Evolutionary conservation across 805 yeast genomes (phyloP).

Genomic region (Maudiozyma pseudohumilis): DNA sequence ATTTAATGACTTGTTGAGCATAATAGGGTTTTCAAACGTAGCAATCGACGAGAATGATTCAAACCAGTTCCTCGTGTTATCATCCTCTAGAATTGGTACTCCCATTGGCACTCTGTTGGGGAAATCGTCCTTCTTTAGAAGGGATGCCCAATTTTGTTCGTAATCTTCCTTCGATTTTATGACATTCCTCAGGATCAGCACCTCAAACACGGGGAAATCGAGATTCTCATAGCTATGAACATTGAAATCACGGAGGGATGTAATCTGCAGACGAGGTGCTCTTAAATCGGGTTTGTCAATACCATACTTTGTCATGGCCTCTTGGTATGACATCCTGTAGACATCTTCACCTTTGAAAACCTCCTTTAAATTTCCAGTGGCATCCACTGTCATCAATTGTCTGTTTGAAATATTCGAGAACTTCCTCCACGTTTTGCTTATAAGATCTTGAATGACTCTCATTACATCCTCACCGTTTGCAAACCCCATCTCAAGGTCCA

Average conservation of each 20-base stretch:
- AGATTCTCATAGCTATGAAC: slow-evolving; percentile 27
- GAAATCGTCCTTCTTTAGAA: slow-evolving; percentile 38
- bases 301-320: slow-evolving; percentile 69
- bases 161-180: slow-evolving; percentile 24
- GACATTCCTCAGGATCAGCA: slow-evolving; percentile 50
- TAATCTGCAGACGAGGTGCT: slow-evolving; percentile 41
- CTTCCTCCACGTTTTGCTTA: slow-evolving; percentile 45
- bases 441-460: slow-evolving; percentile 47
- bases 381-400: slow-evolving; percentile 24
- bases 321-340: slow-evolving; percentile 47
- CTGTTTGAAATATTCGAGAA: slow-evolving; percentile 23
- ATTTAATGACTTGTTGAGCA: slow-evolving; percentile 29
- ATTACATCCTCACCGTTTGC: slow-evolving; percentile 61
- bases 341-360: slow-evolving; percentile 21
- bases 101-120: slow-evolving; percentile 49
- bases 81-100: slow-evolving; percentile 37
- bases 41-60: slow-evolving; percentile 26
- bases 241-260: slow-evolving; percentile 37
- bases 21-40: slow-evolving; percentile 25
- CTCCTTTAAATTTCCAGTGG: slow-evolving; percentile 2
- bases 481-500: slow-evolving; percentile 92
- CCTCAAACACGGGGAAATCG: slow-evolving; percentile 65
- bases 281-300: slow-evolving; percentile 93
- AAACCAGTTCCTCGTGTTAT: slow-evolving; percentile 38
- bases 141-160: slow-evolving; percentile 28